Conservation (phyloP, 306 rosid genomes). For the Pachyrhizus erosus region DNA sequence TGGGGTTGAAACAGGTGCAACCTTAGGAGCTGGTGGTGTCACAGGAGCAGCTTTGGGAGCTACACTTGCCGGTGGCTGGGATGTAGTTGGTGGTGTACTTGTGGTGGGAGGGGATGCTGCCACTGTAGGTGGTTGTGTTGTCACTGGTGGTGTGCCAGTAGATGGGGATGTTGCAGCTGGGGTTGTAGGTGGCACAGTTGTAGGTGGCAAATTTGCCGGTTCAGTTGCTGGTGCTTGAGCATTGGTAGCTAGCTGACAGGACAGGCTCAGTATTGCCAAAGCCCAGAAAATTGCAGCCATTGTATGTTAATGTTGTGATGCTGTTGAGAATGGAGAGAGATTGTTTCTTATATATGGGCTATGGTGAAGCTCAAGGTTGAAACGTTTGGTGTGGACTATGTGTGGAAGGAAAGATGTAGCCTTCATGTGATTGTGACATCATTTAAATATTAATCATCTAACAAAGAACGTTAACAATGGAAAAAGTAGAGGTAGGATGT, state of each 20-base stretch:
- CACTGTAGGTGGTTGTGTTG: conserved; percentile 41
- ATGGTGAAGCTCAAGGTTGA: conserved; percentile 24
- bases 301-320: conserved; percentile 8
- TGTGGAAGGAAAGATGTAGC: conserved; percentile 51
- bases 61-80: conserved; percentile 53
- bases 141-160: neutral
- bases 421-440: conserved; percentile 58
- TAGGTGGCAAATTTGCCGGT: conserved; percentile 34
- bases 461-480: conserved; percentile 27
- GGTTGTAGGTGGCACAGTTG: conserved; percentile 21
- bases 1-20: conserved; percentile 61
- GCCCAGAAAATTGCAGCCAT: conserved; percentile 46
- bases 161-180: conserved; percentile 27
- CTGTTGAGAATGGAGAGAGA: neutral
- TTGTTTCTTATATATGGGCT: conserved; percentile 45
- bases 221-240: conserved; percentile 49
- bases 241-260: conserved; percentile 23
- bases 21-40: conserved; percentile 62
- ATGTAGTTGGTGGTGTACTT: conserved; percentile 48
- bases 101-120: conserved; percentile 53
- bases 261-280: conserved; percentile 41
- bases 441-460: conserved; percentile 45
- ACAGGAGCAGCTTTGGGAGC: conserved; percentile 58
- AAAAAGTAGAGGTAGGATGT: neutral
- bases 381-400: conserved; percentile 24